Percentiles rank a stretch among this genome's conserved stretches.
Conservation (phyloP, 2,329 filamentous ascomycete species). For the Diaporthe sp. region DNA sequence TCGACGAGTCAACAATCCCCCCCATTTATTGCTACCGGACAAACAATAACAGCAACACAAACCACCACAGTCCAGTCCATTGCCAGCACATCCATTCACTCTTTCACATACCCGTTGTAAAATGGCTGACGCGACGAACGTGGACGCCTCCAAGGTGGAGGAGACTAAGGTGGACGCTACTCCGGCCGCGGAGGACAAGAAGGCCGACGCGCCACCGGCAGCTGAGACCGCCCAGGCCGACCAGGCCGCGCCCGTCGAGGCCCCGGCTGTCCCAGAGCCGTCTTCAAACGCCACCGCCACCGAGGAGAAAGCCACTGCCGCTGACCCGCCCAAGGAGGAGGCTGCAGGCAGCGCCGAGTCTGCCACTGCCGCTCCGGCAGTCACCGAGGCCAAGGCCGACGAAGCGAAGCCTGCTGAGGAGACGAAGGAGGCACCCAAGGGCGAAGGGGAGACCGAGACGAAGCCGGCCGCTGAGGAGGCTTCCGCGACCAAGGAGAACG, state of each 20-base stretch:
- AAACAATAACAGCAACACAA: neutral
- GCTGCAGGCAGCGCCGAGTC: neutral
- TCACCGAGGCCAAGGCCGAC: neutral
- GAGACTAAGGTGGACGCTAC: neutral
- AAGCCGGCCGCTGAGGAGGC: constrained; percentile 9
- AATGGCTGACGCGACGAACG: constrained; percentile 33
- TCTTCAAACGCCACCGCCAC: constrained; percentile 17
- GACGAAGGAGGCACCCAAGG: constrained; percentile 5
- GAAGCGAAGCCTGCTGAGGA: constrained; percentile 16
- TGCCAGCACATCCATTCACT: constrained; percentile 15
- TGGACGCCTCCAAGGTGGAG: constrained; percentile 16
- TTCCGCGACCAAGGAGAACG: neutral
- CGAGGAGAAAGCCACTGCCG: neutral
- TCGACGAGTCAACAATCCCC: constrained; percentile 4
- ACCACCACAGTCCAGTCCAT: neutral
- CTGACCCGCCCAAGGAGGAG: neutral
- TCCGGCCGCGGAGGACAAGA: constrained; percentile 2
- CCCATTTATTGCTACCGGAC: neutral
- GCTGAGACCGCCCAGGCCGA: constrained; percentile 10
- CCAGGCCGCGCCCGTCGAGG: neutral
- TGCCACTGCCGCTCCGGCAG: neutral
- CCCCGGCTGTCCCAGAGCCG: constrained; percentile 12
- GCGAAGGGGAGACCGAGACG: neutral
- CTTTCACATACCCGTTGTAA: constrained; percentile 21
- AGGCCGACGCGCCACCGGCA: constrained; percentile 1